Evolutionary conservation across 495 filamentous ascomycete genomes (phyloP).

Genomic region (Delitschia confertaspora): DNA sequence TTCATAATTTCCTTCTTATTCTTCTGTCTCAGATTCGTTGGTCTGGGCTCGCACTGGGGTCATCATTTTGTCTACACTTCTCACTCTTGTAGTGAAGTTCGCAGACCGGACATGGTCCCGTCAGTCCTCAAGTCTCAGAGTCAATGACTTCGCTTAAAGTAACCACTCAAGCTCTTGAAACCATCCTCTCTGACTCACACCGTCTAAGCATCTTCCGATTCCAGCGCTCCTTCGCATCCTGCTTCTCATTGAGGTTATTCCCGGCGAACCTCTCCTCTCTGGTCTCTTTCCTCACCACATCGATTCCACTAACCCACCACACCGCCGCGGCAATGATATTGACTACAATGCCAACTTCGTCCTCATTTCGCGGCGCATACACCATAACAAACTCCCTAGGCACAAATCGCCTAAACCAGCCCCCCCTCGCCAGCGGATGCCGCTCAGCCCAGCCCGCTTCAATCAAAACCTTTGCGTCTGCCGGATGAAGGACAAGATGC

Average conservation of each 20-base stretch:
- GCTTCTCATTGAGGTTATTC: too few relatives aligned
- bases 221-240: neutral
- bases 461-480: constrained; percentile 67
- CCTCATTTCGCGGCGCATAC: constrained; percentile 67
- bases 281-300: constrained; percentile 7
- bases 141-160: too few relatives aligned
- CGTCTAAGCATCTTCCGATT: too few relatives aligned
- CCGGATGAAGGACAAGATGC: constrained; percentile 69
- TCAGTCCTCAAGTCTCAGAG: too few relatives aligned
- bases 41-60: too few relatives aligned
- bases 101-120: too few relatives aligned
- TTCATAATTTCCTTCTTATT: too few relatives aligned
- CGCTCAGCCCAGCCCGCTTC: constrained; percentile 82
- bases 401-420: constrained; percentile 46
- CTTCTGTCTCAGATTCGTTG: too few relatives aligned
- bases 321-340: constrained; percentile 57
- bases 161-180: too few relatives aligned
- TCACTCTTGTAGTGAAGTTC: too few relatives aligned
- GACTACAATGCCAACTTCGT: constrained; percentile 59
- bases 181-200: constrained; percentile 3
- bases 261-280: neutral
- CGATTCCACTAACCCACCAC: constrained; percentile 52
- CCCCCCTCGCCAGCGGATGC: constrained; percentile 66
- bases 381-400: constrained; percentile 68
- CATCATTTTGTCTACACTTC: too few relatives aligned